Evolutionary conservation across 371 early-diverging fungal genomes (phyloP), one percentile per base, ranked within the genome.

Genomic region (Apophysomyces ossiformis): DNA sequence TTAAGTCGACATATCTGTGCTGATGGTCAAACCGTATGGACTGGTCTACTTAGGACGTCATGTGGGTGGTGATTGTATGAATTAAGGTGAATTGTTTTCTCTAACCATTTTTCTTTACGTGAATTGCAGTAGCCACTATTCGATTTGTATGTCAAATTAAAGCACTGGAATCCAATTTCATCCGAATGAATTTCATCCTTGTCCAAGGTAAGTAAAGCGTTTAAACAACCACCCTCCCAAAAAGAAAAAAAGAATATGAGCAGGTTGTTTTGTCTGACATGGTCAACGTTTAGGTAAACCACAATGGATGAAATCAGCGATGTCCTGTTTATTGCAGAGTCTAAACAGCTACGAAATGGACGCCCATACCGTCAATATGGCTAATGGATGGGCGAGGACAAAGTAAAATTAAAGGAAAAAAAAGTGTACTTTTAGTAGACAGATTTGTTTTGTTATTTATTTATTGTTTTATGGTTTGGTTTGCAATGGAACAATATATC

Each of bases 1-100:
- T 41, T 74, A 11, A n/a, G 38, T 60, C 54, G 21, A 50, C 54
- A 26, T 26, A 11, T 50, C 5, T 50, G 54, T 21, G 7, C 54
- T 6, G 21, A 50, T 11, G 54, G 54, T n/a, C 18, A 50, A 50
- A 50, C 9, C 54, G 21, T 50, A 9, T 50, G 54, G 54, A 21
- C 54, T 50, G 54, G 54, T 18, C 21, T 21, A 4, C 54, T 50
- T 8, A 21, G 16, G 7, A 50, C 54, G 16, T 50, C 54, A 50
- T 11, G 54, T 50, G 21, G 21, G 54, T 21, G 9, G 21, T 5
- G 7, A 47, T n/a, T 0, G 7, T 9, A 50, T n/a, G 18, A 21
- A 21, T 26, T 26, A 1, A 26, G 32, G 3, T 26, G 32, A 26
- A 26, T 26, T 26, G 32, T 26, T 26, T 1, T 26, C 32, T 26